These are phyloP conservation scores for Epicoccum sorghinum DNA, from an alignment of 2,329 filamentous ascomycete species.

Conservation along the genomic window DNA sequence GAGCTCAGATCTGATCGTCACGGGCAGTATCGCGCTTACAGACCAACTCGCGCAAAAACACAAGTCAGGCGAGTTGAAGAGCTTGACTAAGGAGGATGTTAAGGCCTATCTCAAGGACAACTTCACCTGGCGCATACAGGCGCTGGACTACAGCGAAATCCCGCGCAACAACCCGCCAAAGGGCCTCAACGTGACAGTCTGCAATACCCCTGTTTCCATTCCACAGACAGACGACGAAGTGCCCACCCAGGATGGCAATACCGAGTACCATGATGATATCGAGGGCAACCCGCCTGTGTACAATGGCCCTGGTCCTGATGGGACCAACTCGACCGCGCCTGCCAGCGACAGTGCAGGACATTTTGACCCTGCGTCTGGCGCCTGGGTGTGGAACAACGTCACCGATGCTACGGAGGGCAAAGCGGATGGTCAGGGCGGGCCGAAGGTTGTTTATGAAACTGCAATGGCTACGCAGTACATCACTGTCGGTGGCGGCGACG, in stretches of 20 bases:
- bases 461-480: slow-evolving; percentile 15
- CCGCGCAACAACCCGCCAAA: slow-evolving; percentile 31
- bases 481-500: slow-evolving; percentile 5
- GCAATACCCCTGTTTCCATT: slow-evolving; percentile 32
- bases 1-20: slow-evolving; percentile 47
- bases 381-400: slow-evolving; percentile 26
- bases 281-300: slow-evolving; percentile 34
- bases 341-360: slow-evolving; percentile 14
- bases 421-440: not conserved
- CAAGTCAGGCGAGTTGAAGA: slow-evolving; percentile 32
- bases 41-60: slow-evolving; percentile 39
- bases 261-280: slow-evolving; percentile 34
- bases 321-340: slow-evolving; percentile 22
- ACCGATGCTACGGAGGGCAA: slow-evolving; percentile 5
- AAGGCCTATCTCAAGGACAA: slow-evolving; percentile 34
- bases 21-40: slow-evolving; percentile 50
- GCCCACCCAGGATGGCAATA: slow-evolving; percentile 29
- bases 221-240: slow-evolving; percentile 35
- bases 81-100: slow-evolving; percentile 28
- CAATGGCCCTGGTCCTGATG: slow-evolving; percentile 22
- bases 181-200: slow-evolving; percentile 40
- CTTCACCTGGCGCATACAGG: slow-evolving; percentile 43
- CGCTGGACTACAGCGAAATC: slow-evolving; percentile 37
- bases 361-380: slow-evolving; percentile 18
- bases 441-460: slow-evolving; percentile 4